phyloP scores from a whole-genome alignment of 768 basidiomycete genomes.

The Boletellus sp. region DNA sequence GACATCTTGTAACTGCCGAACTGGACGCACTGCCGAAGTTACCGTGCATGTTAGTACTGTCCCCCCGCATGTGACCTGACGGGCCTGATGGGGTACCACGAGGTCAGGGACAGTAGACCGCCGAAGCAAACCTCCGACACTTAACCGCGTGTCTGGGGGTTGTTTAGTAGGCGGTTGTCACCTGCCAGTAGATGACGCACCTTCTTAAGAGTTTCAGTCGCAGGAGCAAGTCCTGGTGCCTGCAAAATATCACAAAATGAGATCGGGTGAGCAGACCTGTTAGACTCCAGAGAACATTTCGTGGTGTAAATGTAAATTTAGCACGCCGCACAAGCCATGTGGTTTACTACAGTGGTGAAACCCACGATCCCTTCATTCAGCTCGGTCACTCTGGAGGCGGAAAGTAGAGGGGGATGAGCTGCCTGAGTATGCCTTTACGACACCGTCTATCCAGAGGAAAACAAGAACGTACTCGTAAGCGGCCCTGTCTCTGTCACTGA shows the following conservation, averaged over 20 bases:
- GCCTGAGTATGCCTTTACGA: constrained; percentile 20
- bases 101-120: background rate
- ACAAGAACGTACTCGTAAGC: constrained; percentile 57
- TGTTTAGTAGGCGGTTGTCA: background rate
- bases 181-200: too few relatives aligned
- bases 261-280: too few relatives aligned
- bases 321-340: too few relatives aligned
- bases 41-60: too few relatives aligned
- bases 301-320: background rate
- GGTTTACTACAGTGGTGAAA: background rate
- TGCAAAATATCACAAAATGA: background rate
- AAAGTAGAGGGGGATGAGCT: constrained; percentile 63
- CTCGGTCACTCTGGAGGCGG: constrained; percentile 30
- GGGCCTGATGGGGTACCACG: background rate
- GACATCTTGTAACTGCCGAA: too few relatives aligned
- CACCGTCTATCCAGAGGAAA: background rate
- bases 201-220: too few relatives aligned
- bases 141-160: background rate
- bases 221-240: background rate
- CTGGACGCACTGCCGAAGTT: too few relatives aligned
- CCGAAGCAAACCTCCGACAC: too few relatives aligned
- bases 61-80: too few relatives aligned
- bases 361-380: background rate
- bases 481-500: constrained; percentile 55
- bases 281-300: background rate